phyloP scores from a whole-genome alignment of 2,329 filamentous ascomycete genomes.

The Hymenoscyphus scutula region DNA sequence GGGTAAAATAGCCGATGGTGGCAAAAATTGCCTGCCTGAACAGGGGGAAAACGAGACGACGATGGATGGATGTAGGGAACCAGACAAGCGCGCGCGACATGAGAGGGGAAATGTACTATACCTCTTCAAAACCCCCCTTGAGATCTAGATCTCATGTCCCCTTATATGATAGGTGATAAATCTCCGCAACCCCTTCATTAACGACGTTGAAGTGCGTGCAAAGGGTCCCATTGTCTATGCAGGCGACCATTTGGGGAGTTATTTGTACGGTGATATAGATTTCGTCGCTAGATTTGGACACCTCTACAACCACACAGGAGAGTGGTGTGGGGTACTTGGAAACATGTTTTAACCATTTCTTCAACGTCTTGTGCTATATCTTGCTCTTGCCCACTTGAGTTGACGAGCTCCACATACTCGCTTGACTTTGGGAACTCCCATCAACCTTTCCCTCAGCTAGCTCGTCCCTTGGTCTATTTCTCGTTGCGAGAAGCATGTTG shows the following conservation, averaged over 20 bases:
- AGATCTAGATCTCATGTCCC: too few species aligned
- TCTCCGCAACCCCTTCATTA: neutral
- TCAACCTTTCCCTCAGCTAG: too few species aligned
- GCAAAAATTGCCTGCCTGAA: neutral
- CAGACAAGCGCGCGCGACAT: neutral
- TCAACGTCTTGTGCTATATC: neutral
- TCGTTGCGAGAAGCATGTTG: neutral
- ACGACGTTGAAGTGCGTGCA: neutral
- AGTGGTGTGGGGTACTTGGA: neutral
- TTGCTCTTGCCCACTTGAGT: too few species aligned
- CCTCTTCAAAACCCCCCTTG: too few species aligned
- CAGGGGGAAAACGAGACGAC: neutral
- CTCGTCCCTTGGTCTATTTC: neutral
- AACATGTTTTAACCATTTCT: neutral
- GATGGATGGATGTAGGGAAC: neutral
- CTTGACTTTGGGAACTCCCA: neutral
- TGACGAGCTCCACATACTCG: too few species aligned
- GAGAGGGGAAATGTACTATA: neutral
- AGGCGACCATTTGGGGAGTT: neutral
- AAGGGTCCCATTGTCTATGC: neutral
- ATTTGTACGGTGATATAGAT: neutral
- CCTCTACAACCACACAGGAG: neutral
- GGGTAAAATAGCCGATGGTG: neutral
- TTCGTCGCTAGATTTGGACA: neutral
- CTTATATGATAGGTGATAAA: neutral